Evolutionary conservation across 2,329 filamentous ascomycete species (phyloP).

Genomic region (Orbilia ellipsospora): DNA sequence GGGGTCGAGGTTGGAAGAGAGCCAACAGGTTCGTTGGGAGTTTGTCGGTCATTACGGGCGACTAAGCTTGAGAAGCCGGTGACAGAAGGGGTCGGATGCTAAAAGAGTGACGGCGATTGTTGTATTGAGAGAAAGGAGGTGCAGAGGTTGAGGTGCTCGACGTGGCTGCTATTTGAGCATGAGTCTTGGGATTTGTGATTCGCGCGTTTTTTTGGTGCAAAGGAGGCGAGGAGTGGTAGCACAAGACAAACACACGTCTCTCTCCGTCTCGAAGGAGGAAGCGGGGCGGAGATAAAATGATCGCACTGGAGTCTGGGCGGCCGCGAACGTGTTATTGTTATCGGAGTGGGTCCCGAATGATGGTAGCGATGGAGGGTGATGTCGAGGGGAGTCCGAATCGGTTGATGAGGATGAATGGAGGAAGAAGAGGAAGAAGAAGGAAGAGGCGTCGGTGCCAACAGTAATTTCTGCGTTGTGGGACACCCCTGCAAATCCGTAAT

Average conservation of each 20-base stretch:
- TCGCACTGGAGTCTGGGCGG: no score
- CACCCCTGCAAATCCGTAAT: conserved; percentile 52
- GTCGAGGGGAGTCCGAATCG: conserved; percentile 1
- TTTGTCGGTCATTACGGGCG: conserved; percentile 85
- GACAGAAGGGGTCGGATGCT: conserved; percentile 56
- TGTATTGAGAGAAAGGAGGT: conserved; percentile 5
- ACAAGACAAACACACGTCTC: not conserved
- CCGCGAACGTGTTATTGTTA: conserved; percentile 13
- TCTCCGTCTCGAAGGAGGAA: not conserved
- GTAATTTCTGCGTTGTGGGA: conserved; percentile 23
- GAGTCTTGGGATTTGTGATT: conserved; percentile 13
- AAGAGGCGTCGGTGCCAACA: not conserved
- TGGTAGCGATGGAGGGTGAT: not conserved
- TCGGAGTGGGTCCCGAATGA: not conserved
- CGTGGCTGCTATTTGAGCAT: conserved; percentile 34
- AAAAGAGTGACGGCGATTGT: conserved; percentile 10
- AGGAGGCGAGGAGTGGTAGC: conserved; percentile 17
- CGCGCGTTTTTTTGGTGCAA: conserved; percentile 22
- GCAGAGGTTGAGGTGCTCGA: conserved; percentile 5
- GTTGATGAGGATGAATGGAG: conserved; percentile 12
- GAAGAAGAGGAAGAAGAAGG: conserved; percentile 8
- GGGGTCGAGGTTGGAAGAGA: conserved; percentile 93
- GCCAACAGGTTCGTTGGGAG: conserved; percentile 90
- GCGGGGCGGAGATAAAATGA: not conserved
- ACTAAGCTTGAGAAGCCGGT: conserved; percentile 48